phyloP scores from a whole-genome alignment of 139 green algal genomes.

The Micractinium conductrix region DNA sequence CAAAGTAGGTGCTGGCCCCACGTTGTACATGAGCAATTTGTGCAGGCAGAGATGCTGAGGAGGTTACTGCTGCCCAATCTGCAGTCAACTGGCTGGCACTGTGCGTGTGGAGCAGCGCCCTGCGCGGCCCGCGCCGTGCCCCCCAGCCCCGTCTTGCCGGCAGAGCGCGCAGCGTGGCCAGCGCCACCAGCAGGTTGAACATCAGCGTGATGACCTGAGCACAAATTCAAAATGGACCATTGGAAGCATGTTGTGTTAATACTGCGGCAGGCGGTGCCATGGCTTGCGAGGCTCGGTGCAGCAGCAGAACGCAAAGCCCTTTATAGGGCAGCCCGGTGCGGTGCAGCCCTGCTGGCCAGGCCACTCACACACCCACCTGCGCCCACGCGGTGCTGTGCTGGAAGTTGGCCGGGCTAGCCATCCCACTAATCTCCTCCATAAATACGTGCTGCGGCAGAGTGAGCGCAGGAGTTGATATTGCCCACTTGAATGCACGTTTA shows the following conservation, averaged over 20 bases:
- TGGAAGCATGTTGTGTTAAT: too few relatives aligned
- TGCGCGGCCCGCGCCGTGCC: too few relatives aligned
- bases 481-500: too few relatives aligned
- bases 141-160: neutral
- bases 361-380: conserved; percentile 7
- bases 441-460: conserved; percentile 27
- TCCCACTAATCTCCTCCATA: conserved; percentile 27
- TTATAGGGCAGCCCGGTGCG: too few relatives aligned
- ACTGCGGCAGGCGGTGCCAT: too few relatives aligned
- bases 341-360: too few relatives aligned
- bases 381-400: conserved; percentile 34
- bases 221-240: too few relatives aligned
- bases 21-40: too few relatives aligned
- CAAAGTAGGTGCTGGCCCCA: too few relatives aligned
- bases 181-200: conserved; percentile 7
- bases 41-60: neutral
- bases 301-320: too few relatives aligned
- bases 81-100: neutral
- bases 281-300: too few relatives aligned
- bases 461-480: too few relatives aligned
- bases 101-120: neutral
- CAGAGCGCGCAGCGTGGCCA: conserved; percentile 15
- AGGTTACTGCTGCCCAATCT: neutral
- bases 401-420: conserved; percentile 10
- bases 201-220: conserved; percentile 28